These are phyloP conservation scores for Carex kokanica DNA, from an alignment of 176 grass and related monocot genomes.

Conservation along the genomic window DNA sequence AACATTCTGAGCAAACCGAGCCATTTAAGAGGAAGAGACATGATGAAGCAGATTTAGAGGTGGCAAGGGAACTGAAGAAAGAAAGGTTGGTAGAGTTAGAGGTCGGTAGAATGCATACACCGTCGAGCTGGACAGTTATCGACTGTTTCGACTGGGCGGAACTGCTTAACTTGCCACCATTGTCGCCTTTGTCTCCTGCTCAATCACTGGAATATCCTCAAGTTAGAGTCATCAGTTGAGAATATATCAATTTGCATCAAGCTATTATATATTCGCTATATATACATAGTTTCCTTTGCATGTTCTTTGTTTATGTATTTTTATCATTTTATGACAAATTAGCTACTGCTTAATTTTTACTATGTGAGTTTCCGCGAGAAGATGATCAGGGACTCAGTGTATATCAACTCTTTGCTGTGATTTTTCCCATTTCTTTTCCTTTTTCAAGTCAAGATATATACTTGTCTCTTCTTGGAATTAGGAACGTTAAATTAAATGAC, in stretches of 20 bases:
- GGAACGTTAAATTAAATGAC: not conserved
- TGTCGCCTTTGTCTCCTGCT: conserved; percentile 47
- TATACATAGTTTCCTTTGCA: not conserved
- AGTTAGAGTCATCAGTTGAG: not conserved
- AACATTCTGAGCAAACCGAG: not conserved
- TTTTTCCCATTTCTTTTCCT: not conserved
- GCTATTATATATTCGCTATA: not conserved
- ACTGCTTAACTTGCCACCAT: conserved; percentile 31
- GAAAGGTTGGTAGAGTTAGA: not conserved
- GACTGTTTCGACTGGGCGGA: conserved; percentile 38
- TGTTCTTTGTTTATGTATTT: not conserved
- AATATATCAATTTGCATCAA: conserved; percentile 37
- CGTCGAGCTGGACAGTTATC: conserved; percentile 25
- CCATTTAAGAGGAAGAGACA: conserved; percentile 3
- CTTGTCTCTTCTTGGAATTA: not conserved
- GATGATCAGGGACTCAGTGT: not conserved
- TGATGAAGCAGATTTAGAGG: not conserved
- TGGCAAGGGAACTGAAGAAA: not conserved
- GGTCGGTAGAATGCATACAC: conserved; percentile 12
- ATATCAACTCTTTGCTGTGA: not conserved
- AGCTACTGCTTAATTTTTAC: not conserved
- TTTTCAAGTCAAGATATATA: not conserved
- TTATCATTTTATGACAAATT: not conserved
- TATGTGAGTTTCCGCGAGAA: not conserved
- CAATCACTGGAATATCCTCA: conserved; percentile 28